Percentiles rank a stretch among this genome's conserved stretches.
Evolutionary conservation across 2,329 filamentous ascomycete species (phyloP).

Genomic region (Stenocarpella maydis): DNA sequence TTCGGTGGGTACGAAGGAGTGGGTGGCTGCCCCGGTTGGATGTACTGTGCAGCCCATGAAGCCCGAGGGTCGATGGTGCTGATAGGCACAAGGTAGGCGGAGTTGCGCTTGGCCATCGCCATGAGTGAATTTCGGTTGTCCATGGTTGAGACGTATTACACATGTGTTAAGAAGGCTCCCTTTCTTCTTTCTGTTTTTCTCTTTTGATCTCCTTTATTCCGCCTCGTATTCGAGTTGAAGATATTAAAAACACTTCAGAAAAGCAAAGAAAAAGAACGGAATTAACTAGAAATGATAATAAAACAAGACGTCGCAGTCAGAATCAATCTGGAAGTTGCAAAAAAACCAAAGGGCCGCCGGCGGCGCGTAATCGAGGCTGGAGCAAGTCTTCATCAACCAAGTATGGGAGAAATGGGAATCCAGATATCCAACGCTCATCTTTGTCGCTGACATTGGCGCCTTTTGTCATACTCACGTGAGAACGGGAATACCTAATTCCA

Average conservation of each 20-base stretch:
- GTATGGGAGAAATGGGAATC: neutral
- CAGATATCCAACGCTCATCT: no score
- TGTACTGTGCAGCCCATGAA: neutral
- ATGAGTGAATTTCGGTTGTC: conserved; percentile 2
- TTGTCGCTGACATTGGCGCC: neutral
- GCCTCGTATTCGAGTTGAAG: no score
- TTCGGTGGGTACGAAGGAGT: neutral
- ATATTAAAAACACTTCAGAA: neutral
- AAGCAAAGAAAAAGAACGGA: neutral
- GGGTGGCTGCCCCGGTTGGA: neutral
- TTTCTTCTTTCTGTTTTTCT: no score
- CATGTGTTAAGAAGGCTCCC: no score
- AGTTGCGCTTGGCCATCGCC: conserved; percentile 7
- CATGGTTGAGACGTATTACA: neutral
- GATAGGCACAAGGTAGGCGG: conserved; percentile 12
- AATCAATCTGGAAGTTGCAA: neutral
- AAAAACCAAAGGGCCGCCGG: neutral
- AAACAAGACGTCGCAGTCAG: neutral
- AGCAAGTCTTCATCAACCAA: no score
- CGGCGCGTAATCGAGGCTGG: neutral
- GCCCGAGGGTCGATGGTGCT: conserved; percentile 14
- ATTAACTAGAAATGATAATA: no score
- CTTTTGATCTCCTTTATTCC: neutral
- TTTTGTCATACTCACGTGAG: neutral
- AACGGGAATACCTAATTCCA: neutral